These are phyloP conservation scores for Stephania japonica DNA, from an alignment of 164 flowering plant genomes.

Conservation along the genomic window DNA sequence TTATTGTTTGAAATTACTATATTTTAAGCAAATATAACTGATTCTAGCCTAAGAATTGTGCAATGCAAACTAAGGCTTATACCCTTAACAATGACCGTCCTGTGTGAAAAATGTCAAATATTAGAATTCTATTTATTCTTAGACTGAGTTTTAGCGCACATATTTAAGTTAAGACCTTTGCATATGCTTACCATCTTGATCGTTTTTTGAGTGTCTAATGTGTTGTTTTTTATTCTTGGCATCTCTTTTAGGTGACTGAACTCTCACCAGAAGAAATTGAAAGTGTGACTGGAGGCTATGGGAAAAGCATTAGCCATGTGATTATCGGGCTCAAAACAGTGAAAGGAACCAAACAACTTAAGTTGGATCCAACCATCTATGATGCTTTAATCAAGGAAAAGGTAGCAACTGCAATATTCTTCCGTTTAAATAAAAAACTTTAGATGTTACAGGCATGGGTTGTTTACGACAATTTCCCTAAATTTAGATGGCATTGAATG, in stretches of 20 bases:
- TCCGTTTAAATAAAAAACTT: background rate
- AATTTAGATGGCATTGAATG: background rate
- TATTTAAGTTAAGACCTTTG: background rate
- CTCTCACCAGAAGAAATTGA: slow-evolving; percentile 98
- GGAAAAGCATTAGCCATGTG: slow-evolving; percentile 86
- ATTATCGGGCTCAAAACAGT: slow-evolving; percentile 94
- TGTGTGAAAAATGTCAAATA: too few species aligned
- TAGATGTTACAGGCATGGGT: background rate
- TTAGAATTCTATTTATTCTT: too few species aligned
- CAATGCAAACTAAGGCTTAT: too few species aligned
- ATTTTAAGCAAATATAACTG: background rate
- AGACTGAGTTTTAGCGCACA: too few species aligned
- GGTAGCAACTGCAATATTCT: slow-evolving; percentile 29
- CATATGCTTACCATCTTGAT: background rate
- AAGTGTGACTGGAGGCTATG: slow-evolving; percentile 91
- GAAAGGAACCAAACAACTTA: slow-evolving; percentile 96
- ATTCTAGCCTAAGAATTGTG: too few species aligned
- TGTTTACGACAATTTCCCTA: background rate
- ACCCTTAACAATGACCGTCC: too few species aligned
- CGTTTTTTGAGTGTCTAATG: slow-evolving; percentile 5
- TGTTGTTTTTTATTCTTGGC: background rate
- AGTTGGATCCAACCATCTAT: slow-evolving; percentile 94
- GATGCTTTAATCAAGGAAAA: slow-evolving; percentile 95
- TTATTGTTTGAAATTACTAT: background rate
- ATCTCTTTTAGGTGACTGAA: slow-evolving; percentile 73